These are phyloP conservation scores for Keqinozyma sinolaborantium DNA, from an alignment of 1,139 yeast species.

Conservation along the genomic window DNA sequence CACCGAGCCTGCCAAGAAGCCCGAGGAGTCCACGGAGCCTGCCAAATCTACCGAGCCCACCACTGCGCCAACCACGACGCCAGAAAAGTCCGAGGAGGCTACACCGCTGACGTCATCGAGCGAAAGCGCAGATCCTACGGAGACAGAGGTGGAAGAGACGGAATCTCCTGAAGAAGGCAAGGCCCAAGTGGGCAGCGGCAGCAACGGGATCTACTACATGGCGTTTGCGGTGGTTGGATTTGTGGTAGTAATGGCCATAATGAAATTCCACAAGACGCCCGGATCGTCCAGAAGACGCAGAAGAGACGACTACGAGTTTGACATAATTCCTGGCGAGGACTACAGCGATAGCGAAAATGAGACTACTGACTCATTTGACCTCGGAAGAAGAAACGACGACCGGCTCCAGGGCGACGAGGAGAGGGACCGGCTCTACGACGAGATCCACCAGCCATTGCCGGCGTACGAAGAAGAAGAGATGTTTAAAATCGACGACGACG, in stretches of 20 bases:
- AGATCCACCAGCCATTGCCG: constrained; percentile 35
- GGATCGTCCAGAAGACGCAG: constrained; percentile 51
- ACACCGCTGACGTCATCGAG: constrained; percentile 5
- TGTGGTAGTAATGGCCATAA: constrained; percentile 47
- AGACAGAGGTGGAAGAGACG: constrained; percentile 19
- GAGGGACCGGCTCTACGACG: constrained; percentile 38
- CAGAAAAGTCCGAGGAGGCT: constrained; percentile 3
- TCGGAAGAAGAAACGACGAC: constrained; percentile 17
- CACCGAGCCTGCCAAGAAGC: constrained; percentile 4
- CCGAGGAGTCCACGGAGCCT: constrained; percentile 4
- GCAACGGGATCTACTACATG: constrained; percentile 58
- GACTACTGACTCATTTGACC: constrained; percentile 24
- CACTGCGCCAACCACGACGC: constrained; percentile 2
- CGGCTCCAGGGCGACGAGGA: constrained; percentile 23
- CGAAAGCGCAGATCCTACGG: constrained; percentile 3
- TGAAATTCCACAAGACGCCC: constrained; percentile 51
- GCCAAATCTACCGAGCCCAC: constrained; percentile 8
- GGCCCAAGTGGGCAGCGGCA: constrained; percentile 29
- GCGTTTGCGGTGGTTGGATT: constrained; percentile 60
- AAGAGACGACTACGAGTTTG: constrained; percentile 76
- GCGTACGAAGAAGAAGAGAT: constrained; percentile 41
- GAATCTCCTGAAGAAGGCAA: constrained; percentile 24
- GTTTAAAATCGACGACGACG: constrained; percentile 42
- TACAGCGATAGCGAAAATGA: constrained; percentile 32
- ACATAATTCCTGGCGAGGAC: constrained; percentile 71